phyloP scores from a whole-genome alignment of 495 filamentous ascomycete genomes.

The Penicillium dipodomyicola region DNA sequence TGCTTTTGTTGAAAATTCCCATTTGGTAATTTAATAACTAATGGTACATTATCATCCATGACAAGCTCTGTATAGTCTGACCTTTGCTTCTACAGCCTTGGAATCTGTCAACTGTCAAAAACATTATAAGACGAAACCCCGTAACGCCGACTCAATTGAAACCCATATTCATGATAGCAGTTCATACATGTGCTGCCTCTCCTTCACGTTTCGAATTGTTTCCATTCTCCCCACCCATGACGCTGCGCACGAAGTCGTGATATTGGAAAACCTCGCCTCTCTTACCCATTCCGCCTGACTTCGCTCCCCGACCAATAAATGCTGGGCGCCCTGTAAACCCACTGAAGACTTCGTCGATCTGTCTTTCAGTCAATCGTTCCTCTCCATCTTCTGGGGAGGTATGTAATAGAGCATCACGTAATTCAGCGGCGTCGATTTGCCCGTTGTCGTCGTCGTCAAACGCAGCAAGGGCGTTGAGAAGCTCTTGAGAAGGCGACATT shows the following conservation, averaged over 20 bases:
- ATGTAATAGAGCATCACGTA: slow-evolving; percentile 77
- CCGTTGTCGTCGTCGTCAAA: slow-evolving; percentile 96
- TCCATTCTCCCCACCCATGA: slow-evolving; percentile 41
- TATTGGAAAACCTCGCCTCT: slow-evolving; percentile 48
- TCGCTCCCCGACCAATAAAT: slow-evolving; percentile 52
- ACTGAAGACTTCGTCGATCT: slow-evolving; percentile 78
- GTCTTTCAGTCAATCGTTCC: slow-evolving; percentile 61
- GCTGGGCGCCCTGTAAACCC: slow-evolving; percentile 81
- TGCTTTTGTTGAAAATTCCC: background rate
- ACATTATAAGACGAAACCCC: slow-evolving; percentile 8
- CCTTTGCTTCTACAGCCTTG: slow-evolving; percentile 1
- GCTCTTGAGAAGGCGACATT: slow-evolving; percentile 70
- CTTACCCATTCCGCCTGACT: slow-evolving; percentile 33
- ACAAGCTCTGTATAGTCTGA: background rate
- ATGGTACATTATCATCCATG: background rate
- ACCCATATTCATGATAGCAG: slow-evolving; percentile 12
- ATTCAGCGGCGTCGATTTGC: slow-evolving; percentile 78
- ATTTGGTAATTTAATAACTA: background rate
- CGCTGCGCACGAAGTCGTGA: slow-evolving; percentile 44
- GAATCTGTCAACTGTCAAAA: background rate
- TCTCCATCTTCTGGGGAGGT: slow-evolving; percentile 76
- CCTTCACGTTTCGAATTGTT: slow-evolving; percentile 30
- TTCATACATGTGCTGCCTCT: slow-evolving; percentile 25
- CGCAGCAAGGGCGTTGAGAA: slow-evolving; percentile 83
- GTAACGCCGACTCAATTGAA: slow-evolving; percentile 19